Conservation (phyloP, 2,329 filamentous ascomycete species). For the Remersonia thermophila region DNA sequence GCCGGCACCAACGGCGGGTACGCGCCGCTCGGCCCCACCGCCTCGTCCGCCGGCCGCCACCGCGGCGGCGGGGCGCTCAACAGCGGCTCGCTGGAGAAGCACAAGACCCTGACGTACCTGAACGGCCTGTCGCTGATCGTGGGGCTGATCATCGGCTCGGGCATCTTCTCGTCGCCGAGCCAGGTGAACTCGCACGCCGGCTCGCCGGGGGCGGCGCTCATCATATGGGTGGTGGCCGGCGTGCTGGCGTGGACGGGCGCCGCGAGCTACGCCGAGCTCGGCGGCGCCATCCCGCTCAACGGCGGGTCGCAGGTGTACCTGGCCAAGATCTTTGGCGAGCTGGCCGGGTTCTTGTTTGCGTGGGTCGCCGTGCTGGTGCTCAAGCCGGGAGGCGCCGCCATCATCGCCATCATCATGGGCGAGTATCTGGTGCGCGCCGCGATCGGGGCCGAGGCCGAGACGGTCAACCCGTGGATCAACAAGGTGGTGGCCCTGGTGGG, state of each 20-base stretch:
- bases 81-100: slow-evolving; percentile 79
- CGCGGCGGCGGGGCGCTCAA: slow-evolving; percentile 47
- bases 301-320: slow-evolving; percentile 90
- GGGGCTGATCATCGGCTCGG: slow-evolving; percentile 87
- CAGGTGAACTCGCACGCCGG: slow-evolving; percentile 87
- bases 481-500: slow-evolving; percentile 75
- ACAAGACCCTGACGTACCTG: slow-evolving; percentile 89
- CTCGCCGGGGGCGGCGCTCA: slow-evolving; percentile 75
- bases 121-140: slow-evolving; percentile 88
- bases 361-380: slow-evolving; percentile 92
- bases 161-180: slow-evolving; percentile 89
- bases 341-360: slow-evolving; percentile 86
- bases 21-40: slow-evolving; percentile 70
- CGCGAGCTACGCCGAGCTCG: slow-evolving; percentile 87
- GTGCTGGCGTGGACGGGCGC: slow-evolving; percentile 91
- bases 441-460: slow-evolving; percentile 74
- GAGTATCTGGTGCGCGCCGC: slow-evolving; percentile 88
- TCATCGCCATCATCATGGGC: slow-evolving; percentile 94
- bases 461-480: slow-evolving; percentile 75
- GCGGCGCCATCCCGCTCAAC: slow-evolving; percentile 89
- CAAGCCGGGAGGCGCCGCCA: slow-evolving; percentile 86
- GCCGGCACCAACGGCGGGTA: slow-evolving; percentile 52
- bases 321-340: slow-evolving; percentile 89
- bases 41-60: slow-evolving; percentile 40
- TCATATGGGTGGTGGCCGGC: slow-evolving; percentile 90